Conservation (phyloP, 2,329 filamentous ascomycete species). For the Colletotrichum musae region DNA sequence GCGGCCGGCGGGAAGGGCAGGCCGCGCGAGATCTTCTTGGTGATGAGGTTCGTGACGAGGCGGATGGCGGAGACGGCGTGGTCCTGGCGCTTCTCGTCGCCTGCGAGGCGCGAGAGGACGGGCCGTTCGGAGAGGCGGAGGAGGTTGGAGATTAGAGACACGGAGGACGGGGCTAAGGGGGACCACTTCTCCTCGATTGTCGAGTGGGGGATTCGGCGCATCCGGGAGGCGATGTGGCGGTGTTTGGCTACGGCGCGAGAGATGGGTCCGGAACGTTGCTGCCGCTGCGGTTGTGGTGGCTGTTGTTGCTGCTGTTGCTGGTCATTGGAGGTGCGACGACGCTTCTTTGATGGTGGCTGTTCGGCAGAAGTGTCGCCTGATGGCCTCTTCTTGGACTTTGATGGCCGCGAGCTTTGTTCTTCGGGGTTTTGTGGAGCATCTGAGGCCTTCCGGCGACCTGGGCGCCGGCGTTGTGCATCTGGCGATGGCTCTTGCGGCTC, state of each 20-base stretch:
- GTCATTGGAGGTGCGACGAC: constrained; percentile 27
- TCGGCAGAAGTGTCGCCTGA: constrained; percentile 8
- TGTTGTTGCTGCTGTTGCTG: constrained; percentile 25
- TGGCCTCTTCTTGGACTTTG: constrained; percentile 33
- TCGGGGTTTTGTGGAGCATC: constrained; percentile 37
- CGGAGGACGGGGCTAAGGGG: constrained; percentile 67
- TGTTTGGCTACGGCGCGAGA: constrained; percentile 56
- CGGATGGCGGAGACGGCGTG: constrained; percentile 71
- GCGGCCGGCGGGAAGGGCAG: constrained; percentile 76
- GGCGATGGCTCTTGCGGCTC: constrained; percentile 26
- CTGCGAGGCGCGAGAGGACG: constrained; percentile 70
- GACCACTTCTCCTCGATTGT: constrained; percentile 80
- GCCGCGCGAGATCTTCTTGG: constrained; percentile 70
- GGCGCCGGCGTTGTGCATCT: constrained; percentile 36
- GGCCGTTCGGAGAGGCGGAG: constrained; percentile 73
- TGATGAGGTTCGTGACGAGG: constrained; percentile 68
- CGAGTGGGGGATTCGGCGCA: constrained; percentile 70
- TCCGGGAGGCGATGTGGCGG: constrained; percentile 66
- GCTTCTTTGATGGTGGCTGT: constrained; percentile 24
- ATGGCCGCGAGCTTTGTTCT: constrained; percentile 33
- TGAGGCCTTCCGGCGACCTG: constrained; percentile 39
- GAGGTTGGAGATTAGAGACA: constrained; percentile 69
- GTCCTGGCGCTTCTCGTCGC: constrained; percentile 62
- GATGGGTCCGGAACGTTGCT: constrained; percentile 18
- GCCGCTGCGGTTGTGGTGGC: not conserved